phyloP scores from a whole-genome alignment of 805 yeast genomes.

The Candida easanensis region DNA sequence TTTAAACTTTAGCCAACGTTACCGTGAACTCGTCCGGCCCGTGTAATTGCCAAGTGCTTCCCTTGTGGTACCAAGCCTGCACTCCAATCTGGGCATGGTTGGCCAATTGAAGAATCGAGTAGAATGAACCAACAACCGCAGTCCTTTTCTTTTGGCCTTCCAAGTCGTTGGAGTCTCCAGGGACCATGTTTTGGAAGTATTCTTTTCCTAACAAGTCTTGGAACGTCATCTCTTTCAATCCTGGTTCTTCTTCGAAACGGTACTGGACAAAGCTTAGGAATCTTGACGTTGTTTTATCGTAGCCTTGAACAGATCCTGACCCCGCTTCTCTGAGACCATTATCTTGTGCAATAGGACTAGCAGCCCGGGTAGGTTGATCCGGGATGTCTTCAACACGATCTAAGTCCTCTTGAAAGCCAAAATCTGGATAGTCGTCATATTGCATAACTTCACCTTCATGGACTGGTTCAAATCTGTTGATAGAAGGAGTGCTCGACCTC shows the following conservation, averaged over 20 bases:
- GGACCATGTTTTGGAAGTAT: slow-evolving; percentile 4
- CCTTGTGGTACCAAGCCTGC: not conserved
- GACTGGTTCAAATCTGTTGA: slow-evolving; percentile 16
- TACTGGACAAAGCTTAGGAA: slow-evolving; percentile 21
- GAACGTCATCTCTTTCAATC: slow-evolving; percentile 11
- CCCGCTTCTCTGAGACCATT: no score
- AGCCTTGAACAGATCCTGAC: no score
- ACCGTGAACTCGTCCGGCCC: slow-evolving; percentile 14
- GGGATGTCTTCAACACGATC: slow-evolving; percentile 1
- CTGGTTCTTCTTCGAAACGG: slow-evolving; percentile 20
- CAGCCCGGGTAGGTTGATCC: no score
- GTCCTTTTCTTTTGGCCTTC: slow-evolving; percentile 11
- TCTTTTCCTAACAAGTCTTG: slow-evolving; percentile 14
- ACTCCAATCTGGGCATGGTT: slow-evolving; percentile 21
- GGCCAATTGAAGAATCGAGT: slow-evolving; percentile 26
- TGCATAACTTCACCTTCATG: slow-evolving; percentile 15
- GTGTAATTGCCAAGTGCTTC: slow-evolving; percentile 6
- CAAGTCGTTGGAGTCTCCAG: not conserved
- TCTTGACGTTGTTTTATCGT: slow-evolving; percentile 19
- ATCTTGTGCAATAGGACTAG: not conserved
- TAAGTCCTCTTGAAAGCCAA: slow-evolving; percentile 1
- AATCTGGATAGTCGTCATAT: slow-evolving; percentile 5
- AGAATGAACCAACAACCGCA: slow-evolving; percentile 25
- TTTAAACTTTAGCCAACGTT: not conserved
- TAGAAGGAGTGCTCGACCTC: slow-evolving; percentile 18